Evolutionary conservation across 495 filamentous ascomycete genomes (phyloP).

Genomic region (Cryomyces minteri): DNA sequence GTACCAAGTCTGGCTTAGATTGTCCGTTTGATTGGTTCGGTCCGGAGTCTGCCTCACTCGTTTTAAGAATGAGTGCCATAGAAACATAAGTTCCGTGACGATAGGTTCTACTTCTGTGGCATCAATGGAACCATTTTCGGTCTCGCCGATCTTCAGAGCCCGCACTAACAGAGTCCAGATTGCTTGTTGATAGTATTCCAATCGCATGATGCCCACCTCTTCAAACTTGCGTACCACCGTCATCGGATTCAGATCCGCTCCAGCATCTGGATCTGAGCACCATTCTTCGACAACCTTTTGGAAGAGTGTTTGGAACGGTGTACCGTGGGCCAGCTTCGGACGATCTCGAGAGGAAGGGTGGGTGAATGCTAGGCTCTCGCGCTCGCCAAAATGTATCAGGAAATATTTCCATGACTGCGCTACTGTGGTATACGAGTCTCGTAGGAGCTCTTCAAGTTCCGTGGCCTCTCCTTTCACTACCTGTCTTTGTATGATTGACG

Average conservation of each 20-base stretch:
- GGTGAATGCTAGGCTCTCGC: background rate
- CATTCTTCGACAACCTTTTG: background rate
- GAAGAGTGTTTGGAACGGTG: slow-evolving; percentile 2
- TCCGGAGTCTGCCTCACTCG: too few relatives aligned
- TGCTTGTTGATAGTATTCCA: slow-evolving; percentile 2
- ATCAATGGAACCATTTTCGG: background rate
- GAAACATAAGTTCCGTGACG: slow-evolving; percentile 4
- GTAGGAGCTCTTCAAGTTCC: background rate
- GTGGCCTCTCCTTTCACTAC: background rate
- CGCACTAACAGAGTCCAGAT: slow-evolving; percentile 2
- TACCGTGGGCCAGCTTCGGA: background rate
- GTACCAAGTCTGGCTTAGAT: too few relatives aligned
- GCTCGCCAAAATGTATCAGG: slow-evolving; percentile 9
- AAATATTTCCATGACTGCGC: slow-evolving; percentile 23
- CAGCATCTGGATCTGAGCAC: background rate
- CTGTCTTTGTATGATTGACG: too few relatives aligned
- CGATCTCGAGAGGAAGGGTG: slow-evolving; percentile 1
- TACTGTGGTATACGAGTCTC: slow-evolving; percentile 2
- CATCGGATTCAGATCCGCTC: slow-evolving; percentile 1
- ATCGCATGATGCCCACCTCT: slow-evolving; percentile 2
- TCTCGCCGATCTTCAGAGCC: background rate
- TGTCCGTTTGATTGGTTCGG: too few relatives aligned
- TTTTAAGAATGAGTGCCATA: slow-evolving; percentile 1
- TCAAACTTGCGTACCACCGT: slow-evolving; percentile 3
- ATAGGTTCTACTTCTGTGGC: background rate